Conservation (phyloP, 1,139 yeast genomes). For the Williopsis jadinii region DNA sequence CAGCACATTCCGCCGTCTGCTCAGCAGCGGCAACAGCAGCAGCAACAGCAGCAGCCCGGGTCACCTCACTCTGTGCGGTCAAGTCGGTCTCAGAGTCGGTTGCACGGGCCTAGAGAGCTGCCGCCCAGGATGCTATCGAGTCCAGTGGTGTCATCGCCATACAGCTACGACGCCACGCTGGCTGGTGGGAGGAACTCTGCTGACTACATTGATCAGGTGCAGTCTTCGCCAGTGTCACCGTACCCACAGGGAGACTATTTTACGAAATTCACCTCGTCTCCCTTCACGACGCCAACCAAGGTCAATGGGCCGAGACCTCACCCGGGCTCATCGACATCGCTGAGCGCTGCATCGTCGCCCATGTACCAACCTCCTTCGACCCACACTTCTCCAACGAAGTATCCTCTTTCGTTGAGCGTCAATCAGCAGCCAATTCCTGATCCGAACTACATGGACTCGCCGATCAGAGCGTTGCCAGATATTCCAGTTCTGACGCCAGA, state of each 20-base stretch:
- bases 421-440: not conserved
- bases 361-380: constrained; percentile 6
- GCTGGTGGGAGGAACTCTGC: too few relatives aligned
- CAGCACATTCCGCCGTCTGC: constrained; percentile 9
- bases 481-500: constrained; percentile 16
- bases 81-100: constrained; percentile 10
- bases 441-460: constrained; percentile 13
- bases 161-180: too few relatives aligned
- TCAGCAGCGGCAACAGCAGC: not conserved
- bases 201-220: too few relatives aligned
- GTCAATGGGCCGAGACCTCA: too few relatives aligned
- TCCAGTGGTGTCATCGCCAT: too few relatives aligned
- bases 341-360: constrained; percentile 3
- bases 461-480: constrained; percentile 18
- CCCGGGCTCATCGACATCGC: too few relatives aligned
- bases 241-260: too few relatives aligned
- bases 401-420: constrained; percentile 6
- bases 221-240: too few relatives aligned
- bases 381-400: constrained; percentile 6
- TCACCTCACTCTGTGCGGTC: constrained; percentile 4
- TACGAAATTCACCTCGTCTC: too few relatives aligned
- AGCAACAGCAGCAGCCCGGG: not conserved
- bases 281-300: too few relatives aligned
- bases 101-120: too few relatives aligned
- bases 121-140: too few relatives aligned